These are phyloP conservation scores for Punica granatum DNA, from an alignment of 345 rosid species.

Conservation along the genomic window DNA sequence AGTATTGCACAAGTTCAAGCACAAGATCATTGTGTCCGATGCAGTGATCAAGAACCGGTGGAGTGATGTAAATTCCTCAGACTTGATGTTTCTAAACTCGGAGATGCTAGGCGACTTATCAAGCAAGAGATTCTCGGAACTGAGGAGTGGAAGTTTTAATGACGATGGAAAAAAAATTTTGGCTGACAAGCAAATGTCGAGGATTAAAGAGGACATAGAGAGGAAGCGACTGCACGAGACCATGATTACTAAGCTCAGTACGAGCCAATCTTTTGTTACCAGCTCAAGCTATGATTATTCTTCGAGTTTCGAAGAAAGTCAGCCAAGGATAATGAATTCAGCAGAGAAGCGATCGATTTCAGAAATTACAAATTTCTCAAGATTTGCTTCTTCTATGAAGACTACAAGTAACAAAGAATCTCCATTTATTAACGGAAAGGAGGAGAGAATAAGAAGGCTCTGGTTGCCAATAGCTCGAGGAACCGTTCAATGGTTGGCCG, in stretches of 20 bases:
- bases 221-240: conserved; percentile 28
- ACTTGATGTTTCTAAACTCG: conserved; percentile 29
- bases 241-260: conserved; percentile 6
- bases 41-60: conserved; percentile 32
- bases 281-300: conserved; percentile 12
- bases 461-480: conserved; percentile 37
- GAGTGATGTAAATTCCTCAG: conserved; percentile 49
- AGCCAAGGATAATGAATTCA: background rate
- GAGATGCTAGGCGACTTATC: conserved; percentile 31
- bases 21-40: conserved; percentile 36
- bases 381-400: conserved; percentile 16
- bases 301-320: background rate
- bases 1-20: conserved; percentile 34
- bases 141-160: conserved; percentile 13
- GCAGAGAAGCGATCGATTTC: conserved; percentile 38
- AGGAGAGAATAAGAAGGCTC: conserved; percentile 28
- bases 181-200: conserved; percentile 10
- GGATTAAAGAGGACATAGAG: conserved; percentile 31
- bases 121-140: conserved; percentile 18
- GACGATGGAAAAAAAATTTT: background rate
- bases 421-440: conserved; percentile 11
- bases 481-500: conserved; percentile 39
- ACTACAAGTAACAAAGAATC: conserved; percentile 7
- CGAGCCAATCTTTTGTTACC: background rate
- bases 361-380: conserved; percentile 33